Conservation (phyloP, 768 basidiomycete genomes). For the Holtermanniella nyarrowii region DNA sequence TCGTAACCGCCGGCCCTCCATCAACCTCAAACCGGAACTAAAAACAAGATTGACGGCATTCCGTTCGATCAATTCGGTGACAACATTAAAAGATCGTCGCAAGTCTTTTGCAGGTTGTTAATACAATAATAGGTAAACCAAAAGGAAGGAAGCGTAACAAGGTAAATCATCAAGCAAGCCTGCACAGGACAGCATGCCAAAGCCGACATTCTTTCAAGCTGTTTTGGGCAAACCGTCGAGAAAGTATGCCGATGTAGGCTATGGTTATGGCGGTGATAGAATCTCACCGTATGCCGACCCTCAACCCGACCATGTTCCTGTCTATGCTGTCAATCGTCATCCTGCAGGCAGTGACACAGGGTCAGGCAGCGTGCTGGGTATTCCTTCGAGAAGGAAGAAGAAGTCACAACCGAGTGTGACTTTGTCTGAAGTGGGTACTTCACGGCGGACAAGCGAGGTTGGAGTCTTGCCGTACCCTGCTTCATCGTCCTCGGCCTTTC, state of each 20-base stretch:
- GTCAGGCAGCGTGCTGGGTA: neutral
- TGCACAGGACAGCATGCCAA: too few relatives aligned
- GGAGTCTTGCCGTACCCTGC: neutral
- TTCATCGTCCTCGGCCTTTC: neutral
- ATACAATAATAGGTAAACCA: too few relatives aligned
- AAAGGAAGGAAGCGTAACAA: too few relatives aligned
- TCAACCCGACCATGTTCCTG: neutral
- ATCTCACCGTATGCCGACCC: neutral
- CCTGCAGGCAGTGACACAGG: neutral
- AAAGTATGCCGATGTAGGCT: conserved; percentile 24
- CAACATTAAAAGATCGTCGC: too few relatives aligned
- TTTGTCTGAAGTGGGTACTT: neutral
- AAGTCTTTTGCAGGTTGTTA: too few relatives aligned
- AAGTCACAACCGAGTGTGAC: neutral
- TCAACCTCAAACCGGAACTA: too few relatives aligned
- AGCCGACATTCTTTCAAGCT: conserved; percentile 30
- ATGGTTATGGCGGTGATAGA: neutral
- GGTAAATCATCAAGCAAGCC: too few relatives aligned
- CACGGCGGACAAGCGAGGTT: neutral
- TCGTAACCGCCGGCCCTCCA: too few relatives aligned
- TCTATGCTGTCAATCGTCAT: neutral
- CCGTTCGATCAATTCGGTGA: too few relatives aligned
- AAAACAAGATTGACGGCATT: too few relatives aligned
- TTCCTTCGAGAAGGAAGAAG: neutral
- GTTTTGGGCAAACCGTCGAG: conserved; percentile 31